phyloP scores from a whole-genome alignment of 495 filamentous ascomycete species.

The Copromyces sp. region DNA sequence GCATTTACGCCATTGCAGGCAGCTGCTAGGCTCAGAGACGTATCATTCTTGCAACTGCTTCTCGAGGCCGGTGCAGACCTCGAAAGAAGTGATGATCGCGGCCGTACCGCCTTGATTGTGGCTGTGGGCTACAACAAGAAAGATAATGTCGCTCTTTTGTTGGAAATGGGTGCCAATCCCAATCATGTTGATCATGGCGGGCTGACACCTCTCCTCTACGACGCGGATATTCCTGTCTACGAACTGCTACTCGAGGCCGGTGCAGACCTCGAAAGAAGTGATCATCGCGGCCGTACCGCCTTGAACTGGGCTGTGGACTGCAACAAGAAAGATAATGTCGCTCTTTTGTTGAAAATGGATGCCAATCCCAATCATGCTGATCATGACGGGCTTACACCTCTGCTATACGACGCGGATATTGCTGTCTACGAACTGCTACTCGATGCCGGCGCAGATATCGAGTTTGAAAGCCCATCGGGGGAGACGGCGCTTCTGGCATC shows the following conservation, averaged over 20 bases:
- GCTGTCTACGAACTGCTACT: neutral
- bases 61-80: neutral
- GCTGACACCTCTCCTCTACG: no score
- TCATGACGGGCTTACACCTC: neutral
- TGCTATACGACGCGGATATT: neutral
- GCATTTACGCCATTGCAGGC: neutral
- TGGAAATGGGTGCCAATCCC: neutral
- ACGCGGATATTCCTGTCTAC: no score
- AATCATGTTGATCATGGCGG: neutral
- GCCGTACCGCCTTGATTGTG: no score
- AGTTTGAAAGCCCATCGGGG: neutral
- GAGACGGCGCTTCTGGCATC: neutral
- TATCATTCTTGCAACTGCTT: neutral
- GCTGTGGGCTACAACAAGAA: neutral
- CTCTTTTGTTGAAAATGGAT: neutral
- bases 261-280: neutral
- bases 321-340: neutral
- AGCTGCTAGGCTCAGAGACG: neutral
- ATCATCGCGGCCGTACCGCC: no score
- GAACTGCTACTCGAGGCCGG: no score
- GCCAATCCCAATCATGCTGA: neutral
- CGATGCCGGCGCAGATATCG: neutral
- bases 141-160: neutral
- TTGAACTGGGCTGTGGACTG: fast-evolving
- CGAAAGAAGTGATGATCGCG: neutral